Evolutionary conservation across 164 flowering plant species (phyloP).

Genomic region (Chimonanthus salicifolius): DNA sequence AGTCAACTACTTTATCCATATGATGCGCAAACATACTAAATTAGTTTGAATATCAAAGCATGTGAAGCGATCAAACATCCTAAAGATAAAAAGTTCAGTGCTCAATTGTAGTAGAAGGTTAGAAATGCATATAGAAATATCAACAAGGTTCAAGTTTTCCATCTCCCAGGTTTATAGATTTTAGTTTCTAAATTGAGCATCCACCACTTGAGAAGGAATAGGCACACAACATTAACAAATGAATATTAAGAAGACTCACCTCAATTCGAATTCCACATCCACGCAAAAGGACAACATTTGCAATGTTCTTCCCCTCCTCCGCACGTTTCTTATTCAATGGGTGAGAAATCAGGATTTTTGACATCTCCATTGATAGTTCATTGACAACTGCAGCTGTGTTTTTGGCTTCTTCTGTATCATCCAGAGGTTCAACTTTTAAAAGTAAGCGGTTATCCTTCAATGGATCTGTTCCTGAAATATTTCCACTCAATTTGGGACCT

Average conservation of each 20-base stretch:
- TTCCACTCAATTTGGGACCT: constrained; percentile 91
- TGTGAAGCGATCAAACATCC: too few species aligned
- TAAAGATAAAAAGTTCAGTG: background rate
- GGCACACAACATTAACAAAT: background rate
- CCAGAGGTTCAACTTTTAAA: constrained; percentile 72
- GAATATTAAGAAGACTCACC: constrained; percentile 32
- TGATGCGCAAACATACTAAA: too few species aligned
- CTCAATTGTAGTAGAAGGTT: background rate
- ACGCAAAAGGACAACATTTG: constrained; percentile 87
- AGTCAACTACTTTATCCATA: too few species aligned
- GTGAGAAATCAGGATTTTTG: constrained; percentile 68
- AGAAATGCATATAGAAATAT: background rate
- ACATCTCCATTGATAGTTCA: constrained; percentile 86
- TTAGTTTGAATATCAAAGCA: too few species aligned
- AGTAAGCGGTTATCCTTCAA: constrained; percentile 86
- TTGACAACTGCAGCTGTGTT: constrained; percentile 85
- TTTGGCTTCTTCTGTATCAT: constrained; percentile 83
- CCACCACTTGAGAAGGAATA: background rate
- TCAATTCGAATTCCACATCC: constrained; percentile 98
- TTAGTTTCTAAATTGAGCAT: background rate
- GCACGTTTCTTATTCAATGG: constrained; percentile 72
- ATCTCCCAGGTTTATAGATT: background rate
- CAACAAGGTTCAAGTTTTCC: background rate
- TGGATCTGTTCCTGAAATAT: constrained; percentile 98
- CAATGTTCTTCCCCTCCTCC: constrained; percentile 80